Conservation (phyloP, 2,329 filamentous ascomycete species). For the Ophiostoma perfectum region DNA sequence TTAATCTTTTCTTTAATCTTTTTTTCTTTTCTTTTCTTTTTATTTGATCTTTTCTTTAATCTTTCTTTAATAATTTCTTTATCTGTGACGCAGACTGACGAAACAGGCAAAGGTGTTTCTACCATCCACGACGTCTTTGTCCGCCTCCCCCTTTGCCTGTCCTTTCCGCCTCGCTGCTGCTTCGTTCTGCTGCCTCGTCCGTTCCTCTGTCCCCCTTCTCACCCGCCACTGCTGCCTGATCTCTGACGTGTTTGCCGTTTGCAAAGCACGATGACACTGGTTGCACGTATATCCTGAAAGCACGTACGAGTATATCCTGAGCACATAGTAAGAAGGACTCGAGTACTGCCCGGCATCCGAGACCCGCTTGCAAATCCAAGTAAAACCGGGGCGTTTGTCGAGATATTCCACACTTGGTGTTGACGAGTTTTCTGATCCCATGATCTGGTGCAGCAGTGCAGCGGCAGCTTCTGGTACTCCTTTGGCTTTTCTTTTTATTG, state of each 20-base stretch:
- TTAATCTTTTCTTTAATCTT: not conserved
- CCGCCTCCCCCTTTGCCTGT: not conserved
- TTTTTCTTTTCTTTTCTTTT: not conserved
- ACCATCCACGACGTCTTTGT: not conserved
- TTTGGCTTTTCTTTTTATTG: not conserved
- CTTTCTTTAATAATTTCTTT: not conserved
- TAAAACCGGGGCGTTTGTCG: too few species aligned
- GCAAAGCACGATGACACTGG: not conserved
- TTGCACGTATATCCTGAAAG: not conserved
- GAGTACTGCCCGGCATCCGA: conserved; percentile 8
- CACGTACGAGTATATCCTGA: too few species aligned
- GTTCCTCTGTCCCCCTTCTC: not conserved
- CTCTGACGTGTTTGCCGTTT: not conserved
- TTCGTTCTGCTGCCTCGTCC: not conserved
- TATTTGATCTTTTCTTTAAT: not conserved
- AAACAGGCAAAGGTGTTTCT: conserved; percentile 2
- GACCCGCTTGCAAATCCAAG: not conserved
- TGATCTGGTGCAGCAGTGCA: too few species aligned
- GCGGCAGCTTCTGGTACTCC: not conserved
- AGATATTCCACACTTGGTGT: too few species aligned
- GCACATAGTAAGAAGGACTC: not conserved
- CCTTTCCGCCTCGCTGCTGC: not conserved
- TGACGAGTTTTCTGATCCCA: too few species aligned
- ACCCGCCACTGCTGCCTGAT: not conserved
- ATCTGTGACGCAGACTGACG: not conserved